Evolutionary conservation across 805 yeast species (phyloP), one percentile per base, ranked within the genome.

Genomic region (Suhomyces faveliae): DNA sequence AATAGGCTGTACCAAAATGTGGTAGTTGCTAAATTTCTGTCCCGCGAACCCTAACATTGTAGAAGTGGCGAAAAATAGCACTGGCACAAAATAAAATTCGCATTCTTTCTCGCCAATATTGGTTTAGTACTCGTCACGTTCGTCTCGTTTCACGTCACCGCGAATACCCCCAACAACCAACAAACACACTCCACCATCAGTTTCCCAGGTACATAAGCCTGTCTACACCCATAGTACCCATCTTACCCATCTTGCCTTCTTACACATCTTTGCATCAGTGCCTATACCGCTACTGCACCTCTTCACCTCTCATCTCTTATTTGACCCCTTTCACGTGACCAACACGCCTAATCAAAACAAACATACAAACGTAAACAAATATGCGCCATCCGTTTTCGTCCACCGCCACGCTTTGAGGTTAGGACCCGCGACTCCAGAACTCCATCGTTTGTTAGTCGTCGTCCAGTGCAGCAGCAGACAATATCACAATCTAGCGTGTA

Each of bases 371-470:
- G 37, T 33, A 33, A 33, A 33, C 37, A 33, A 33, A 33, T 33
- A 33, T 33, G 37, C 37, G 37, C 37, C 37, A 33, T 33, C 37
- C 37, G 13, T 17, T 33, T 33, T 33, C 37, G 37, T 33, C 37
- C 37, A 33, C 15, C 15, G 4, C 37, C 37, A 33, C 37, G 37
- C 37, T 33, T 33, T 33, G 21, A 12, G 37, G 37, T 33, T 33
- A 9, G 6, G 19, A 10, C 37, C 21, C 37, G 37, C 37, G 37
- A 33, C 37, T 17, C 21, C 21, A 15, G 21, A 7, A 24, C 27
- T 24, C 6, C 37, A 17, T 11, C n/a, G 21, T 33, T 15, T 17
- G 21, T 33, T 17, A 33, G 21, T 33, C 7, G 37, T 11, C 37
- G 37, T 11, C 21, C 21, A 15, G 37, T 7, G 15, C 37, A 33